Conservation (phyloP, 768 basidiomycete genomes). For the Daedaleopsis nitida region DNA sequence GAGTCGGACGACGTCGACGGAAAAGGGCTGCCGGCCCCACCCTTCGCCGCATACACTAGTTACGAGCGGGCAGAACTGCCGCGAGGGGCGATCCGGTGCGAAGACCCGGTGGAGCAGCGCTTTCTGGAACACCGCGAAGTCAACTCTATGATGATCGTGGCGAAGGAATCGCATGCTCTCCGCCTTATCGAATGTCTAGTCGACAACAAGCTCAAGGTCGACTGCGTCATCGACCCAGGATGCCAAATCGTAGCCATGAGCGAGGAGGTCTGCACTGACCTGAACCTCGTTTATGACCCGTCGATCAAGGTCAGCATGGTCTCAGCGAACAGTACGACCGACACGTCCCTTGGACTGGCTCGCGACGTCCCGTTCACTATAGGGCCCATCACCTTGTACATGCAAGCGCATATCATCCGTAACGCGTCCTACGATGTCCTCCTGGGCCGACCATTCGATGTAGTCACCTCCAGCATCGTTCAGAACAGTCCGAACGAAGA, state of each 20-base stretch:
- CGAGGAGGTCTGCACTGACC: background rate
- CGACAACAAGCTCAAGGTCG: too few relatives aligned
- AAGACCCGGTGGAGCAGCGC: too few relatives aligned
- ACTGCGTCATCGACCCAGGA: background rate
- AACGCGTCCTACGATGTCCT: background rate
- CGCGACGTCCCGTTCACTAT: background rate
- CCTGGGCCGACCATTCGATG: background rate
- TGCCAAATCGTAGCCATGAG: background rate
- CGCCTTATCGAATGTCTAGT: too few relatives aligned
- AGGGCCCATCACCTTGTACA: background rate
- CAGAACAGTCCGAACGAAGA: background rate
- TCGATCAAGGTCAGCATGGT: background rate
- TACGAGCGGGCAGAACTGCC: too few relatives aligned
- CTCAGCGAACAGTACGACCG: background rate
- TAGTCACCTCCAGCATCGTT: background rate
- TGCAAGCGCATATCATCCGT: background rate
- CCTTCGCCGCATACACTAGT: too few relatives aligned
- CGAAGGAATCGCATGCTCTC: too few relatives aligned
- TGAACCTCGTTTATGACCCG: background rate
- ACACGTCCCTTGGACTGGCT: background rate
- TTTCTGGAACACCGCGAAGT: too few relatives aligned
- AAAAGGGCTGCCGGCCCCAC: too few relatives aligned
- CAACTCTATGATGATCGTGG: too few relatives aligned
- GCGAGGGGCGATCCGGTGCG: too few relatives aligned
- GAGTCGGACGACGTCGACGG: too few relatives aligned